These are phyloP conservation scores for Ajuga chamaepitys DNA, from an alignment of 257 asterid species.

Conservation along the genomic window DNA sequence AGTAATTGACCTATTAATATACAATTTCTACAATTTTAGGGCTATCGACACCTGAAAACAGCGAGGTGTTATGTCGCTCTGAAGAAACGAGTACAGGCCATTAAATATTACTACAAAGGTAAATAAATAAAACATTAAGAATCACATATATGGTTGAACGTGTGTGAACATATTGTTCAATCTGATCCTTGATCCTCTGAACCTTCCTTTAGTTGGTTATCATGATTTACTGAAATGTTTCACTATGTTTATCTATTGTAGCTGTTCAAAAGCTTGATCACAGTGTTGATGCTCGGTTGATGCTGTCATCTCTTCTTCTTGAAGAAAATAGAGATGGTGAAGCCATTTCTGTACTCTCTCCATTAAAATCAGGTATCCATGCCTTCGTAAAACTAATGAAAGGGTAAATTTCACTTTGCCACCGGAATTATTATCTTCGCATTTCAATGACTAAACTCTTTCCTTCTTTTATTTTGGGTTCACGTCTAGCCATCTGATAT, in stretches of 20 bases:
- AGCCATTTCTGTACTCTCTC: slow-evolving; percentile 80
- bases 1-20: slow-evolving; percentile 11
- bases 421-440: not conserved
- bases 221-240: not conserved
- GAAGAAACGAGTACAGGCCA: slow-evolving; percentile 39
- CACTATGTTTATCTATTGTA: slow-evolving; percentile 12
- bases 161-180: slow-evolving; percentile 6
- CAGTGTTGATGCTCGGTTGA: slow-evolving; percentile 63
- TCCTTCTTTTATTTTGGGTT: not conserved
- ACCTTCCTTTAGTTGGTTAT: not conserved
- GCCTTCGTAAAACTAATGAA: slow-evolving; percentile 2
- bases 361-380: slow-evolving; percentile 43
- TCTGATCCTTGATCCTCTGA: not conserved
- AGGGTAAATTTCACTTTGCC: not conserved
- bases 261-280: slow-evolving; percentile 53
- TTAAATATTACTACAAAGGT: slow-evolving; percentile 60
- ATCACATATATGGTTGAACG: slow-evolving; percentile 4
- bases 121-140: slow-evolving; percentile 3
- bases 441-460: not conserved
- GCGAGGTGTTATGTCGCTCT: slow-evolving; percentile 53
- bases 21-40: slow-evolving; percentile 32
- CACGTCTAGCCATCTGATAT: not conserved
- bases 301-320: slow-evolving; percentile 65
- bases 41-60: slow-evolving; percentile 53
- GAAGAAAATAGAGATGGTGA: slow-evolving; percentile 72